Evolutionary conservation across 73 alveolate genomes (phyloP).

Genomic region (Stentor coeruleus): DNA sequence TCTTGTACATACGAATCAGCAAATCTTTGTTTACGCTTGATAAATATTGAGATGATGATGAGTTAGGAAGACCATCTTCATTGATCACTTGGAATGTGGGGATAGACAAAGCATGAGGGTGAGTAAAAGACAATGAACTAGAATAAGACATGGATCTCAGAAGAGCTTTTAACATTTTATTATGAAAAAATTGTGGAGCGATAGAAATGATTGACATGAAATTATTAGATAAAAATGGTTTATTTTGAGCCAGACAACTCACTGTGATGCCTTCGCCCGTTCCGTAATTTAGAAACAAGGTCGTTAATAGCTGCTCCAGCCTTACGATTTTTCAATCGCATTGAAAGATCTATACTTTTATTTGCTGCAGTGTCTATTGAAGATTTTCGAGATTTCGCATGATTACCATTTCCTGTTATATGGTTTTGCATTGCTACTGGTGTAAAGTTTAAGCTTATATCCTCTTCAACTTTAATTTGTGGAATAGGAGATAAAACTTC

Average conservation of each 20-base stretch:
- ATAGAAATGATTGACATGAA: too few relatives aligned
- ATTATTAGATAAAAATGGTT: too few relatives aligned
- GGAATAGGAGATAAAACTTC: background rate
- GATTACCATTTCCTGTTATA: background rate
- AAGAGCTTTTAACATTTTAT: too few relatives aligned
- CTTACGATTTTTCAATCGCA: background rate
- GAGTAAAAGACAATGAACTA: background rate
- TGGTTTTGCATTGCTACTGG: too few relatives aligned
- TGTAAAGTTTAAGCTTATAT: background rate
- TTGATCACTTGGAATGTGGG: constrained; percentile 41
- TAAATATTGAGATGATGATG: constrained; percentile 27
- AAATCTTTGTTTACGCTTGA: constrained; percentile 34
- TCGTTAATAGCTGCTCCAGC: background rate
- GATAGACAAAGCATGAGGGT: constrained; percentile 15
- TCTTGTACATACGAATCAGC: constrained; percentile 53
- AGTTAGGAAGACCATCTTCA: constrained; percentile 28
- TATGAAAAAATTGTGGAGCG: too few relatives aligned
- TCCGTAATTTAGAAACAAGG: background rate
- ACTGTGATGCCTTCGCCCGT: background rate
- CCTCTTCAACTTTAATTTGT: background rate
- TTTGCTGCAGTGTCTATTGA: background rate
- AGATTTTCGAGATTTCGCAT: background rate
- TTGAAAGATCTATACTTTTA: background rate
- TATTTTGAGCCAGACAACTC: too few relatives aligned
- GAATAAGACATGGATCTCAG: too few relatives aligned